Evolutionary conservation across 352 stramenopile species (phyloP).

Genomic region (Aphanomyces astaci): DNA sequence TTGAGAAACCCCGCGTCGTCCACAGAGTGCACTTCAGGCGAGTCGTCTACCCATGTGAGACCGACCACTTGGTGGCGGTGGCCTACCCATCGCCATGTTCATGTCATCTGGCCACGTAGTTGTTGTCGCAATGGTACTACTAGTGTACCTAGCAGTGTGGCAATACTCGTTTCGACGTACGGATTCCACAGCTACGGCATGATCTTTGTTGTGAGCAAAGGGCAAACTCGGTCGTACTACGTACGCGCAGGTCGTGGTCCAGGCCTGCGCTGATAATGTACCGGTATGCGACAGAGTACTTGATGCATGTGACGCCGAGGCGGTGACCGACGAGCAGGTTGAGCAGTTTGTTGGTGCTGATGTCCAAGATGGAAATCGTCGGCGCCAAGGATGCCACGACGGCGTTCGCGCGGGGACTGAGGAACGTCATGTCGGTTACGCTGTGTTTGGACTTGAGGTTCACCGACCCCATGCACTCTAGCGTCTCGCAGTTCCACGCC

Average conservation of each 20-base stretch:
- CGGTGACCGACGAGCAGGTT: constrained; percentile 37
- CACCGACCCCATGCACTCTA: background rate
- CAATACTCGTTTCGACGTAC: constrained; percentile 49
- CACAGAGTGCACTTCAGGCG: constrained; percentile 43
- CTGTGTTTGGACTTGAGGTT: background rate
- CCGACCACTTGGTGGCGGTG: constrained; percentile 45
- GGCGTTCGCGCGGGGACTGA: background rate
- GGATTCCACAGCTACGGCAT: constrained; percentile 44
- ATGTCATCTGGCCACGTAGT: background rate
- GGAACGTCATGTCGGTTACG: constrained; percentile 9
- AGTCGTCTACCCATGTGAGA: constrained; percentile 37
- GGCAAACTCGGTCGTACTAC: background rate
- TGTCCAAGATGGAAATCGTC: constrained; percentile 2
- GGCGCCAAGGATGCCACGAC: background rate
- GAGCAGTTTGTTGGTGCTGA: constrained; percentile 6
- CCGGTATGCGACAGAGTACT: constrained; percentile 38
- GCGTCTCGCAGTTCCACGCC: constrained; percentile 11
- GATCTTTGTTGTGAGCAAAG: background rate
- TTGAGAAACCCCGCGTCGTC: constrained; percentile 46
- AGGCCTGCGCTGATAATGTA: constrained; percentile 50
- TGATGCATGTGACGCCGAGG: constrained; percentile 37
- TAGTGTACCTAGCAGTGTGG: constrained; percentile 24
- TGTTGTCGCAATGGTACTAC: background rate
- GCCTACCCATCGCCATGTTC: constrained; percentile 15
- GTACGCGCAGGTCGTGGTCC: constrained; percentile 43